phyloP scores from a whole-genome alignment of 208 protist genomes.

The Crithidia sp. region DNA sequence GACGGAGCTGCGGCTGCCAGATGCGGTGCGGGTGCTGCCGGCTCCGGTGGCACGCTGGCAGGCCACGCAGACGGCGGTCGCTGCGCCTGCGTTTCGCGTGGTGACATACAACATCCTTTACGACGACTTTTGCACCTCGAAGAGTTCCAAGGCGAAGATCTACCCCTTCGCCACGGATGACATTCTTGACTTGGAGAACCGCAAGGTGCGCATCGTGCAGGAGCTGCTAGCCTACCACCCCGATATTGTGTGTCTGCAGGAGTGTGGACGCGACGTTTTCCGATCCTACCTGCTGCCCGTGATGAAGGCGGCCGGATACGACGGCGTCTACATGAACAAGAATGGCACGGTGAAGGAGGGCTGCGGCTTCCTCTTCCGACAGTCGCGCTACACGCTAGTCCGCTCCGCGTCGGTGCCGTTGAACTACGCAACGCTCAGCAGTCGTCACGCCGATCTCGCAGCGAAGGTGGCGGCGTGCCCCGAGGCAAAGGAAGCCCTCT shows the following conservation, averaged over 20 bases:
- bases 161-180: conserved; percentile 89
- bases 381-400: conserved; percentile 56
- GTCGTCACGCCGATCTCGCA: conserved; percentile 47
- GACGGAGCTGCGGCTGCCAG: conserved; percentile 61
- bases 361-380: conserved; percentile 67
- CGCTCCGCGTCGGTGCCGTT: conserved; percentile 45
- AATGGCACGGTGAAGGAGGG: conserved; percentile 75
- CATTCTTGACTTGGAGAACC: conserved; percentile 68
- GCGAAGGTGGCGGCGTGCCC: conserved; percentile 41
- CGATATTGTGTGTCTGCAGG: conserved; percentile 89
- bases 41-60: conserved; percentile 68
- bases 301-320: conserved; percentile 65
- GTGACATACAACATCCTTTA: conserved; percentile 93
- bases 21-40: conserved; percentile 46
- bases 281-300: conserved; percentile 66
- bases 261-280: conserved; percentile 88
- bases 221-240: conserved; percentile 84
- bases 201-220: conserved; percentile 76
- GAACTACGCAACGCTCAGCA: conserved; percentile 60
- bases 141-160: conserved; percentile 62
- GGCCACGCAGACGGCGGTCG: conserved; percentile 35
- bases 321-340: conserved; percentile 84
- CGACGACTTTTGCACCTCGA: conserved; percentile 84
- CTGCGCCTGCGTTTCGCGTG: conserved; percentile 69
- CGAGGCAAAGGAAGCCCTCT: conserved; percentile 72